Conservation (phyloP, 2,329 filamentous ascomycete species). For the Spiromastix sp. region DNA sequence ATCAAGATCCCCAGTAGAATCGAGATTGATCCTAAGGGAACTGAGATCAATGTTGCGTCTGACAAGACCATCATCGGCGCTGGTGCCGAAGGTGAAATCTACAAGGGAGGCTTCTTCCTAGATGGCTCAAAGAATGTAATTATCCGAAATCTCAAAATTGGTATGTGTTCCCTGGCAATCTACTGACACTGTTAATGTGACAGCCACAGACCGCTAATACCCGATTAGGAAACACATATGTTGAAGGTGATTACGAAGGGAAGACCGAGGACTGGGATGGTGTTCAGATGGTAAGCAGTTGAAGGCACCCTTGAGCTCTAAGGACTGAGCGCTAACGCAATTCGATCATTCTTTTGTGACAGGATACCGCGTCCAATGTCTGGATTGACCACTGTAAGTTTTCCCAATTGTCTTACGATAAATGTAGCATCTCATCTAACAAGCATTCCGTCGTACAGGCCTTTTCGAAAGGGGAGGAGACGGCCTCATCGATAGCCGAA, state of each 20-base stretch:
- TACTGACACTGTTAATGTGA: neutral
- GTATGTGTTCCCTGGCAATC: neutral
- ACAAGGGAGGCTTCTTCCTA: slow-evolving; percentile 2
- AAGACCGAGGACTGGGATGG: slow-evolving; percentile 3
- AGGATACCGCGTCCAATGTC: slow-evolving; percentile 4
- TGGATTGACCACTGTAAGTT: slow-evolving; percentile 2
- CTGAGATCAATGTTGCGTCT: slow-evolving; percentile 1
- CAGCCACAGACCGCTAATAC: neutral
- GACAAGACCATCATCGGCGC: slow-evolving; percentile 3
- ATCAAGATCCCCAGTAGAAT: slow-evolving; percentile 3
- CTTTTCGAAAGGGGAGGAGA: slow-evolving; percentile 1
- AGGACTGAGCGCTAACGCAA: too few relatives aligned
- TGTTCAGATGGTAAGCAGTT: slow-evolving; percentile 2
- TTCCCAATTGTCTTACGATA: neutral
- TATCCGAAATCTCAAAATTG: slow-evolving; percentile 2
- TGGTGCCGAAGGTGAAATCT: neutral
- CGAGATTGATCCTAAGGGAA: slow-evolving; percentile 1
- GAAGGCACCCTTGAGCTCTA: too few relatives aligned
- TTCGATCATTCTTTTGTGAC: too few relatives aligned
- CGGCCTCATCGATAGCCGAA: slow-evolving; percentile 3
- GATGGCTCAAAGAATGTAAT: slow-evolving; percentile 3
- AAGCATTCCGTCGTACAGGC: neutral
- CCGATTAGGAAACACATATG: neutral
- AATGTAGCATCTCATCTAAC: neutral
- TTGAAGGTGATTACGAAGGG: slow-evolving; percentile 1